phyloP scores from a whole-genome alignment of 139 green algal species.

The Trebouxia sp. region DNA sequence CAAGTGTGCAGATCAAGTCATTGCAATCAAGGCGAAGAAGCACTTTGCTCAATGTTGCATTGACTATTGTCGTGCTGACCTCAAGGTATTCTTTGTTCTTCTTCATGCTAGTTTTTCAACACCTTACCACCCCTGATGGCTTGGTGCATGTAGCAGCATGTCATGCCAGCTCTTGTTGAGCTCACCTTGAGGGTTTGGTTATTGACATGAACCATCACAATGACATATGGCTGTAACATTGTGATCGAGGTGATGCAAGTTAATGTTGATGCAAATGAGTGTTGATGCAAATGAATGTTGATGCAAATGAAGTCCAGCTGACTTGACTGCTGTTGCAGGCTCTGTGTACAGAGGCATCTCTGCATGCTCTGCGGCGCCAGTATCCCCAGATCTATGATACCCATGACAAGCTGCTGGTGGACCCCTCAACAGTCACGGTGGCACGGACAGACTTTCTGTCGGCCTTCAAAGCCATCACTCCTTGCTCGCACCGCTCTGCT shows the following conservation, averaged over 20 bases:
- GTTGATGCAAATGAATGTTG: too few relatives aligned
- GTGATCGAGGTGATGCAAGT: too few relatives aligned
- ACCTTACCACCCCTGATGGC: too few relatives aligned
- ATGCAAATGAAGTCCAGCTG: background rate
- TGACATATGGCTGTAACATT: too few relatives aligned
- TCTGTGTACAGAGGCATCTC: slow-evolving; percentile 89
- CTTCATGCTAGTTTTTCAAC: too few relatives aligned
- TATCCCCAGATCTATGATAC: slow-evolving; percentile 92
- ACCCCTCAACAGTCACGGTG: slow-evolving; percentile 65
- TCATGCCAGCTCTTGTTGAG: too few relatives aligned
- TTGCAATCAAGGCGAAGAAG: slow-evolving; percentile 57
- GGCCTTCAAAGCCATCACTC: slow-evolving; percentile 77
- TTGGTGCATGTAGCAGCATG: too few relatives aligned
- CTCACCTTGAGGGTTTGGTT: too few relatives aligned
- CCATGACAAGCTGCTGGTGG: slow-evolving; percentile 78
- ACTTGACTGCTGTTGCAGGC: slow-evolving; percentile 48
- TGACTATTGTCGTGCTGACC: slow-evolving; percentile 93
- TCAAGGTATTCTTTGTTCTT: slow-evolving; percentile 72
- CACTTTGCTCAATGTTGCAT: slow-evolving; percentile 74
- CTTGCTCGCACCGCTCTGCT: slow-evolving; percentile 73
- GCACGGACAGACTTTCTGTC: slow-evolving; percentile 77
- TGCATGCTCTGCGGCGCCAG: slow-evolving; percentile 79
- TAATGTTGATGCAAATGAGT: too few relatives aligned
- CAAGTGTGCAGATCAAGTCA: background rate
- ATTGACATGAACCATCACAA: too few relatives aligned